Base-by-base conservation (phyloP, 805 yeast genomes). In the Metschnikowia sp. region DNA sequence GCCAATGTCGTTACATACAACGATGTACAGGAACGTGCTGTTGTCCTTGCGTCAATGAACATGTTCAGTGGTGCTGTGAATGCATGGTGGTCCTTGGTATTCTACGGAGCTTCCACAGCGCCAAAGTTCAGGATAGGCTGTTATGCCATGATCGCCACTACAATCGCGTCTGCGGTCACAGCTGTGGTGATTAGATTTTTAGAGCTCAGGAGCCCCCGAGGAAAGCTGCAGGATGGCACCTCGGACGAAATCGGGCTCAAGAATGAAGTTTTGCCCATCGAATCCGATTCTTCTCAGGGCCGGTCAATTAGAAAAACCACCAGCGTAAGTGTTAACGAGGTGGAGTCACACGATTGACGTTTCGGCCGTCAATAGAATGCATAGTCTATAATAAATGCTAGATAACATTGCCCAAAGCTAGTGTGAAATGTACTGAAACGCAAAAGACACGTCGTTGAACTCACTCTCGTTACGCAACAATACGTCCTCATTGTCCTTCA, bases 351-450 rank as follows among this genome's bases (percentile, higher is more conserved):
- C 12, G 43, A 40, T 10, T 33, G 9, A 40, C n/a, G 11, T 31
- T 31, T 12, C 8, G n/a, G 33, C 33, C 33, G 33, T 31, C 33
- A 22, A 22, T 22, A 22, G 6, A 6, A 22, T 22, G 22, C 22
- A 22, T 22, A 3, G 22, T 22, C 22, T 22, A 31, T 31, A 4
- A 31, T 31, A n/a, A 31, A 22, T 22, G 22, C 22, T 22, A 22
- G 22, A 31, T 10, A 31, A n/a, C n/a, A 31, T 8, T 1, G 13
- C 5, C 8, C 3, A 32, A 10, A n/a, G 12, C 36, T 29, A 76
- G 66, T 92, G 98, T 0, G 97, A 91, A 31, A 92, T 83, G 63
- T 92, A 92, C 66, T 94, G 97, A 72, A 94, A 94, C 3, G 88
- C 95, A 66, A 83, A 94, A 44, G 90, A 79, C 18, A 94, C 82